Evolutionary conservation across 2,329 filamentous ascomycete species (phyloP).

Genomic region (Byssochlamys sp.): DNA sequence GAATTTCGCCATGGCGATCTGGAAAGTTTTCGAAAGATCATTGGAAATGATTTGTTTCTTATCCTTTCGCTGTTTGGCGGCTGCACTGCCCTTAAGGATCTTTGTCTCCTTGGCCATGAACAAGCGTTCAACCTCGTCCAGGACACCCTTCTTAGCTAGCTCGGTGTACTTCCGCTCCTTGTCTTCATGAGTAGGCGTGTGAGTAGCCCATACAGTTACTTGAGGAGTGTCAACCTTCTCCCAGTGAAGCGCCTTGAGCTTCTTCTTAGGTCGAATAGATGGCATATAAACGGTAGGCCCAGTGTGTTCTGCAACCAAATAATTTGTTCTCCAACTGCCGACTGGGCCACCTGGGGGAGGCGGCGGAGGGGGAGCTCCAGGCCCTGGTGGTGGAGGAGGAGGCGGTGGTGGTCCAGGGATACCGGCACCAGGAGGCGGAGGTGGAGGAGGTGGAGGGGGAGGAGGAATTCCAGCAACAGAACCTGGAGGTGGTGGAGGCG

Average conservation of each 20-base stretch:
- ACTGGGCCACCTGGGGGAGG: conserved; percentile 57
- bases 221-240: conserved; percentile 92
- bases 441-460: conserved; percentile 39
- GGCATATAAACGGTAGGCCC: conserved; percentile 59
- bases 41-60: conserved; percentile 95
- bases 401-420: conserved; percentile 27
- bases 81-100: conserved; percentile 58
- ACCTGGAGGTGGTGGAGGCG: conserved; percentile 39
- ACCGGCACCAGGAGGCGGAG: conserved; percentile 33
- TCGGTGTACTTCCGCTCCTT: conserved; percentile 95
- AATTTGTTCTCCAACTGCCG: conserved; percentile 56
- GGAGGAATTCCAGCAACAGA: conserved; percentile 30
- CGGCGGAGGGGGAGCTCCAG: conserved; percentile 47
- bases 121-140: conserved; percentile 93
- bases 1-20: conserved; percentile 90
- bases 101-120: conserved; percentile 98
- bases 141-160: conserved; percentile 82
- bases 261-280: conserved; percentile 89
- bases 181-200: conserved; percentile 73
- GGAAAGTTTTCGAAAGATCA: conserved; percentile 79
- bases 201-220: conserved; percentile 83
- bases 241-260: conserved; percentile 98
- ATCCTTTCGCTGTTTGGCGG: conserved; percentile 67
- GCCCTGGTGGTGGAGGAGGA: conserved; percentile 34
- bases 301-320: conserved; percentile 55